These are phyloP conservation scores for Aurantiochytrium sp. DNA, from an alignment of 108 stramenopile species.

Conservation along the genomic window DNA sequence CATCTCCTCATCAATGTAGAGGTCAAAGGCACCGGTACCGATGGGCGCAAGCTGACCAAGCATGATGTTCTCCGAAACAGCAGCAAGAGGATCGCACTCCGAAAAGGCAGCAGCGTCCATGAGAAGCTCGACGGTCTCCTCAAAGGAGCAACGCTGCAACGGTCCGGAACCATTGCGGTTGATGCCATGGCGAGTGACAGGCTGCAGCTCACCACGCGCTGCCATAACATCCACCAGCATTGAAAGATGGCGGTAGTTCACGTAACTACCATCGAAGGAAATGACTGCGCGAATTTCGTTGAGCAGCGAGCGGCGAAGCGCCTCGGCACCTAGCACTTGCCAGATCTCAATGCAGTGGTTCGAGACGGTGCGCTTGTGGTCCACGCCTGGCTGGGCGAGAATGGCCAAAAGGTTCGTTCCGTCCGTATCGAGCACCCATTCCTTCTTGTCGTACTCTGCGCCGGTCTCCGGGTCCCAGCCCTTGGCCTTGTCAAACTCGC, in stretches of 20 bases:
- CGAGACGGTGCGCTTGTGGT: conserved; percentile 73
- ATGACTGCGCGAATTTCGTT: conserved; percentile 76
- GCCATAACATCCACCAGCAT: conserved; percentile 96
- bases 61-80: conserved; percentile 97
- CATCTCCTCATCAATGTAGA: conserved; percentile 86
- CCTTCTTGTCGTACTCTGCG: conserved; percentile 68
- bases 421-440: conserved; percentile 94
- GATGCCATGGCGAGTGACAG: conserved; percentile 95
- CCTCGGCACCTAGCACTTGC: conserved; percentile 88
- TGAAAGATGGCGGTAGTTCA: conserved; percentile 96
- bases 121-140: conserved; percentile 97
- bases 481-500: conserved; percentile 62
- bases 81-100: conserved; percentile 82
- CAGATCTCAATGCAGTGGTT: conserved; percentile 97
- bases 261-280: conserved; percentile 92
- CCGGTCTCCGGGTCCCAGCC: conserved; percentile 70
- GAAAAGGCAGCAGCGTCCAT: conserved; percentile 90
- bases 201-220: conserved; percentile 90
- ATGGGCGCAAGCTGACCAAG: conserved; percentile 86
- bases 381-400: conserved; percentile 82
- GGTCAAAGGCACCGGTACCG: conserved; percentile 86
- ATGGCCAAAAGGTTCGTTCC: conserved; percentile 90
- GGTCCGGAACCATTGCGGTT: conserved; percentile 93
- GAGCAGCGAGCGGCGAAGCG: conserved; percentile 74
- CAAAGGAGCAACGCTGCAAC: conserved; percentile 85